Conservation (phyloP, 768 basidiomycete species). For the Sporobolomyces phaffii region DNA sequence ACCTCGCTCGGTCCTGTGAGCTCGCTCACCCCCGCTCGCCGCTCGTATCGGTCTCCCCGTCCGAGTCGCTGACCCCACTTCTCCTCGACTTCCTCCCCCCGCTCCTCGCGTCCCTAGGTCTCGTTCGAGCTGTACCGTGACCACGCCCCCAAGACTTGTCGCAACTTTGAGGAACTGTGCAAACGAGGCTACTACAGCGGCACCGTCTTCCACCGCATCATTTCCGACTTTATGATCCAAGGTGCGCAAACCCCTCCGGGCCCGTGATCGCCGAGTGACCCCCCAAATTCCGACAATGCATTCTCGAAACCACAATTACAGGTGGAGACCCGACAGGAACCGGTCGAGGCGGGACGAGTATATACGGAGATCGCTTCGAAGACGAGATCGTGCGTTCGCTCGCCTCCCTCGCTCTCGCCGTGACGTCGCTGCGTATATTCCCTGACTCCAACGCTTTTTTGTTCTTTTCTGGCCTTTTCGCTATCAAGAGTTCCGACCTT, state of each 20-base stretch:
- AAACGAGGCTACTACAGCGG: constrained; percentile 30
- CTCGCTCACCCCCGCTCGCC: not conserved
- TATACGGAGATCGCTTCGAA: constrained; percentile 46
- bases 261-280: no score
- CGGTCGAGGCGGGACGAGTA: constrained; percentile 61
- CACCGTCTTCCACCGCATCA: constrained; percentile 82
- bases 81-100: not conserved
- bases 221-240: constrained; percentile 97
- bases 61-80: constrained; percentile 5
- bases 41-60: not conserved
- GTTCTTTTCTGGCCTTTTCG: no score
- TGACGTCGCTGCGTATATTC: not conserved
- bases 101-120: not conserved
- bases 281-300: no score
- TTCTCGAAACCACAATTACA: no score
- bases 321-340: constrained; percentile 56
- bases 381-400: constrained; percentile 56
- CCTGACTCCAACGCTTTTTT: no score
- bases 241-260: no score
- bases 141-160: constrained; percentile 65
- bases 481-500: constrained; percentile 69
- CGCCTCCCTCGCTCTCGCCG: constrained; percentile 53
- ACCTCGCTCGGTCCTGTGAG: constrained; percentile 12
- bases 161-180: constrained; percentile 90
- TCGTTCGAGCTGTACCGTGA: constrained; percentile 35